These are phyloP conservation scores for Sophora flavescens DNA, from an alignment of 306 rosid species.

Conservation along the genomic window DNA sequence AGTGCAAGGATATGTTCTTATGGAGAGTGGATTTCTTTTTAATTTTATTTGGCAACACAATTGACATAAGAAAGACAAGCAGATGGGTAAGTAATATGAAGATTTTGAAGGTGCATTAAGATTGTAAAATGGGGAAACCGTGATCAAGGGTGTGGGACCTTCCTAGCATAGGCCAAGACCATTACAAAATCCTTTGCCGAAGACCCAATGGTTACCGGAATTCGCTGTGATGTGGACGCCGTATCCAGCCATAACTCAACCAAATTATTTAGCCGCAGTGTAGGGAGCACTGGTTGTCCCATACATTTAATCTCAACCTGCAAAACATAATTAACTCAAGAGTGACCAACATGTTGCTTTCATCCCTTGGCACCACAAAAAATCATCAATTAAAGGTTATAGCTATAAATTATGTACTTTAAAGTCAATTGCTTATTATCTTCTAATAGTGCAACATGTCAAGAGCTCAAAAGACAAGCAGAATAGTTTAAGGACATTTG, in stretches of 20 bases:
- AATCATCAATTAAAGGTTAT: conserved; percentile 9
- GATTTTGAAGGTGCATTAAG: conserved; percentile 30
- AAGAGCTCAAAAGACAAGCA: conserved; percentile 19
- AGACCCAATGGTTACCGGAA: conserved; percentile 78
- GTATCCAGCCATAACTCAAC: conserved; percentile 88
- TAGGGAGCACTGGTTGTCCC: conserved; percentile 88
- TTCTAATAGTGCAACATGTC: conserved; percentile 18
- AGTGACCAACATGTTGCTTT: conserved; percentile 20
- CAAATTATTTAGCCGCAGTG: conserved; percentile 68
- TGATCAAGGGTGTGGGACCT: conserved; percentile 59
- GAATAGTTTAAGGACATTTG: conserved; percentile 3
- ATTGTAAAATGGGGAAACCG: conserved; percentile 11
- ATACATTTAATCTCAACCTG: conserved; percentile 93
- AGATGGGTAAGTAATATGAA: neutral
- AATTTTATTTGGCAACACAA: conserved; percentile 24
- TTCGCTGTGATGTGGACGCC: conserved; percentile 60
- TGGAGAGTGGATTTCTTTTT: conserved; percentile 32
- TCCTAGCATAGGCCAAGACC: conserved; percentile 85
- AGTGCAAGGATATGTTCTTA: conserved; percentile 9
- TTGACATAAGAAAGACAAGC: conserved; percentile 25
- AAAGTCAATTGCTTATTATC: conserved; percentile 2
- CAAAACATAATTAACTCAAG: conserved; percentile 18
- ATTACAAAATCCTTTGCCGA: conserved; percentile 91
- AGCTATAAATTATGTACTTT: neutral
- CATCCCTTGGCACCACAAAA: neutral